Percentiles rank a stretch among this genome's conserved stretches.
These are phyloP conservation scores for Ogataea dorogensis DNA, from an alignment of 805 yeast genomes.

Conservation along the genomic window DNA sequence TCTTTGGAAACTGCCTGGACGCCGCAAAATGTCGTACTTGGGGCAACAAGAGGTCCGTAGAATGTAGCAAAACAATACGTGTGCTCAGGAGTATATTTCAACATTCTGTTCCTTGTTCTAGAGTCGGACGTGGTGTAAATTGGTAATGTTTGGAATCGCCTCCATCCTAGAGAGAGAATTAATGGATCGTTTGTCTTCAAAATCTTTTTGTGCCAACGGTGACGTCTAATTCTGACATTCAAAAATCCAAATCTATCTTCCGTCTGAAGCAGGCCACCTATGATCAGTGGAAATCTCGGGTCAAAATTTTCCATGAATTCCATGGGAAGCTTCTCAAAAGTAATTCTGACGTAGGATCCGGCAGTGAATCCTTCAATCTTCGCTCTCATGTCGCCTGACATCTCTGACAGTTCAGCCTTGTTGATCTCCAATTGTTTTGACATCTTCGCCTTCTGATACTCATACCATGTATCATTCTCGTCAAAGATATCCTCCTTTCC, in stretches of 20 bases:
- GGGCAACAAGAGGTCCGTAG: conserved; percentile 96
- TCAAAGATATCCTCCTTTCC: conserved; percentile 64
- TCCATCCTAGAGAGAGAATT: conserved; percentile 93
- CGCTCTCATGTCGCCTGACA: conserved; percentile 75
- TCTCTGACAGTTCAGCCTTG: conserved; percentile 67
- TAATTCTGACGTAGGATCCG: conserved; percentile 90
- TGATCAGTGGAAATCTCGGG: conserved; percentile 77
- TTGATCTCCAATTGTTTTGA: conserved; percentile 94
- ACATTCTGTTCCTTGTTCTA: conserved; percentile 95
- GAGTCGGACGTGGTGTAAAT: conserved; percentile 96
- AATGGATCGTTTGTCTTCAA: conserved; percentile 94
- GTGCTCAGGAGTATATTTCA: conserved; percentile 97
- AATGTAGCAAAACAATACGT: conserved; percentile 94
- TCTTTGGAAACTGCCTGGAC: conserved; percentile 82
- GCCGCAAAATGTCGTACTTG: conserved; percentile 96
- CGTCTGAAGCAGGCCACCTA: conserved; percentile 89
- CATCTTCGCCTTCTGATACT: conserved; percentile 93
- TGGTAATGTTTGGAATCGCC: conserved; percentile 96
- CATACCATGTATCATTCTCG: conserved; percentile 96
- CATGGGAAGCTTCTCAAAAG: conserved; percentile 79
- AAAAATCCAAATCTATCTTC: conserved; percentile 91
- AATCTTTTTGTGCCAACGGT: conserved; percentile 97
- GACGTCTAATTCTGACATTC: conserved; percentile 93
- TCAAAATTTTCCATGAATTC: conserved; percentile 87
- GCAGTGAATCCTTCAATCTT: conserved; percentile 90